Evolutionary conservation across 805 yeast genomes (phyloP), one percentile per base, ranked within the genome.

Genomic region (Pichia heedii): DNA sequence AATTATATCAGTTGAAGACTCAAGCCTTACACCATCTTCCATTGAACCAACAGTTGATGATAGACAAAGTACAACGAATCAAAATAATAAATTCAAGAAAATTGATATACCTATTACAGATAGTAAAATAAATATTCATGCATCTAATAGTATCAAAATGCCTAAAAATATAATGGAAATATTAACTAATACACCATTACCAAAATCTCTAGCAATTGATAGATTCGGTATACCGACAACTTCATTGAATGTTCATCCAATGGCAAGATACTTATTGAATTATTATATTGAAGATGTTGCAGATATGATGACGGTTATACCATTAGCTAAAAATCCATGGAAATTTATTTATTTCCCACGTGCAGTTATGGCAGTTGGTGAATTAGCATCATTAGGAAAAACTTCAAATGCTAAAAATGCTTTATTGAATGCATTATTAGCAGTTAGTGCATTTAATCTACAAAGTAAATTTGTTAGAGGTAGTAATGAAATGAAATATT

Each of bases 341-440:
- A 82, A 81, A 53, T 78, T 82, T 3, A 77, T 85, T n/a, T 86
- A 84, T 60, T 78, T 86, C 47, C 95, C 95, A 0, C 63, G 93
- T 40, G 95, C 95, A 1, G 62, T 84, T 27, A 70, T 76, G 68
- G 95, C 95, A 0, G 68, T 87, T 22, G 95, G 95, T 4, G 95
- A 87, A 55, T 63, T 85, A 22, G 74, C 80, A 22, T 79, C 88
- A 2, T 59, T 80, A 34, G 95, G 95, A 0, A 68, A 68, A 41
- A 83, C 95, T 0, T 74, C 89, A 1, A 73, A 76, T 46, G 87
- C 95, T 7, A 74, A 86, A 50, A 80, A 83, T 56, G 86, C 94
- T 1, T 62, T 86, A 16, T 62, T 87, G 35, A 82, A 86, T 64
- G 93, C 95, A 0, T 60, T 86, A 10, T 59, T 87, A 37, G 93